These are phyloP conservation scores for Nicotiana obtusifolia DNA, from an alignment of 257 asterid species.

Conservation along the genomic window DNA sequence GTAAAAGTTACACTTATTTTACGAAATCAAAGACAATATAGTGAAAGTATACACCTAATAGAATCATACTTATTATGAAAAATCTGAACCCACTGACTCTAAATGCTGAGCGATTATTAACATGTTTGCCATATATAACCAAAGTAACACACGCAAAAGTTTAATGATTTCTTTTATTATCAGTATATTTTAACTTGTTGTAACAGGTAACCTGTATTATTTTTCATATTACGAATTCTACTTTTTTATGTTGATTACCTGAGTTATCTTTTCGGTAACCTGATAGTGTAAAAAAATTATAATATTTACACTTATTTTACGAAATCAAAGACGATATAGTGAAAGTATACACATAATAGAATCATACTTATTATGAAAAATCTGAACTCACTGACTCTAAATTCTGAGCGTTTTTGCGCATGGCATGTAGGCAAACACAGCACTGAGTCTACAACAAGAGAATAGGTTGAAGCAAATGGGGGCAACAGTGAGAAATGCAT, in stretches of 20 bases:
- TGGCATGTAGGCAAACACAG: conserved; percentile 48
- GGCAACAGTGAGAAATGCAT: conserved; percentile 66
- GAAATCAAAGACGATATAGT: too few species aligned
- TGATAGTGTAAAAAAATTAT: too few species aligned
- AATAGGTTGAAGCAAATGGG: conserved; percentile 75
- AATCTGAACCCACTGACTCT: background rate
- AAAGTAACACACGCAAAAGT: too few species aligned
- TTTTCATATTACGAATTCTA: too few species aligned
- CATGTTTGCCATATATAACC: too few species aligned
- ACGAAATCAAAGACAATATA: too few species aligned
- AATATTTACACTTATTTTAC: too few species aligned
- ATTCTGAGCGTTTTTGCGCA: background rate
- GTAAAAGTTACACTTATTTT: too few species aligned
- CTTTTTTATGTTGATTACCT: background rate
- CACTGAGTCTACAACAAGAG: conserved; percentile 59
- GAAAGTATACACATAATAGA: background rate
- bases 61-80: background rate
- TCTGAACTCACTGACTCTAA: background rate
- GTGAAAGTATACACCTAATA: background rate
- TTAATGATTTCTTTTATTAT: too few species aligned
- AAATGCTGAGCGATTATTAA: too few species aligned
- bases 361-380: background rate
- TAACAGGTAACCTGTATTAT: background rate
- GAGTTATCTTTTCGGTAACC: too few species aligned
- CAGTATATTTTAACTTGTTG: too few species aligned